Percentiles rank a stretch among this genome's conserved stretches.
These are phyloP conservation scores for Agaricus sinodeliciosus DNA, from an alignment of 768 basidiomycete genomes.

Conservation along the genomic window DNA sequence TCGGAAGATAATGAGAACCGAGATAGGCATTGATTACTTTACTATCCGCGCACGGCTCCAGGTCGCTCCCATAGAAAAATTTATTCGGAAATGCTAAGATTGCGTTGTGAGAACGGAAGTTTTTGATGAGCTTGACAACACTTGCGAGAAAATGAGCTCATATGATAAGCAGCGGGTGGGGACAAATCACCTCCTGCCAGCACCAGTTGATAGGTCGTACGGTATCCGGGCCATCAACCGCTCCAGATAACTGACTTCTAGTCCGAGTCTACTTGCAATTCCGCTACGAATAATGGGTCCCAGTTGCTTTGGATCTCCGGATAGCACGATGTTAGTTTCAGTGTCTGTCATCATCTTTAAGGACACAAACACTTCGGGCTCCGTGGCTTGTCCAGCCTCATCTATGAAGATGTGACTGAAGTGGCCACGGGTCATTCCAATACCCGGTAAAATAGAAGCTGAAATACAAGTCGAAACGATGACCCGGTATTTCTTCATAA, in stretches of 20 bases:
- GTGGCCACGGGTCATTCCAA: conserved; percentile 55
- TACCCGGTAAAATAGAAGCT: conserved; percentile 44
- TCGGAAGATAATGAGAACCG: conserved; percentile 32
- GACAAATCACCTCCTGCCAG: conserved; percentile 24
- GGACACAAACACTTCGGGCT: conserved; percentile 58
- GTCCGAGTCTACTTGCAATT: conserved; percentile 48
- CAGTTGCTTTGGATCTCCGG: conserved; percentile 68
- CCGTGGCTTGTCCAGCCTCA: conserved; percentile 68
- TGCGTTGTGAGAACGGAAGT: conserved; percentile 57
- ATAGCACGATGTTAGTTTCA: conserved; percentile 51
- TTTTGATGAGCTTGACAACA: conserved; percentile 55
- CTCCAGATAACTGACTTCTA: conserved; percentile 57
- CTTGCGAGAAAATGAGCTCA: conserved; percentile 24
- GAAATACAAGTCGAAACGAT: conserved; percentile 65
- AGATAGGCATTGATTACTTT: conserved; percentile 33
- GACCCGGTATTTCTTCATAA: conserved; percentile 38
- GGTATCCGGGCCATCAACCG: conserved; percentile 36
- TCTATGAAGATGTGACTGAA: conserved; percentile 67
- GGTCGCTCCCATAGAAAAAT: conserved; percentile 49
- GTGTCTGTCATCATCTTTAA: conserved; percentile 53
- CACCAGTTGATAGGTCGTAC: conserved; percentile 13
- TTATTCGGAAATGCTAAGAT: conserved; percentile 60
- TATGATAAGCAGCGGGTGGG: background rate
- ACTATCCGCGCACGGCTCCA: conserved; percentile 39
- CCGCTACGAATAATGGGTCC: conserved; percentile 60